Base-by-base conservation (phyloP, 2,329 filamentous ascomycete genomes). In the Cryphonectria naterciae region DNA sequence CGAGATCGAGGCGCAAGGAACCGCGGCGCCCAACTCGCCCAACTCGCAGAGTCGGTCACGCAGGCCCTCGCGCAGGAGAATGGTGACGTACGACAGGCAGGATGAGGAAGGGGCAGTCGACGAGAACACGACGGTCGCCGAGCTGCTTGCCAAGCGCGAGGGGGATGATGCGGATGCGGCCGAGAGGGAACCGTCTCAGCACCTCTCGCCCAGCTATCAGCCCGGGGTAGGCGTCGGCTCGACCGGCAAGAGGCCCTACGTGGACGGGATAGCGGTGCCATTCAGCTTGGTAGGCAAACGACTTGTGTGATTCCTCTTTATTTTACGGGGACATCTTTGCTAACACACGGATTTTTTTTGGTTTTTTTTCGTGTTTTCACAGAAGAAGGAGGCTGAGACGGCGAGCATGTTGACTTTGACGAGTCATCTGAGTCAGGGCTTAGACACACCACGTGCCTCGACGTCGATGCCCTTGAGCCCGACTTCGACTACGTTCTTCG, bases 341-440 rank as follows among this genome's bases (percentile, higher is more conserved):
- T 63, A 25, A 63, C 13, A 19, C 13, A 8, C 10, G n/a, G n/a
- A n/a, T 7, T 5, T 63, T 22, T 28, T 54, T 4, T 15, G 28
- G 7, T 13, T 63, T 22, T 41, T 54, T 4, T 4, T 25, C 22
- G 15, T 25, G 56, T 19, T 28, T 10, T 58, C 10, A 15, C 8
- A 64, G 61, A 86, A 86, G 67, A 87, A 86, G 74, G 86, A 91
- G 28, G 86, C 87, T 1, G 86, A 88, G 4, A 92, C 89, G 25
- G 90, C 90, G 0, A 93, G 91, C 80, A 93, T 92, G 86, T 81
- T 91, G 67, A 93, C 92, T 0, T 80, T 94, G 28, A 82, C 84
- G 49, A 88, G 87, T 13, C 76, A 78, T 6, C 73, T 76, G 28
- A 79, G 80, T 5, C 78, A 77, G 17, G 77, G 76, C 46, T 7